These are phyloP conservation scores for Fusarium protoensiforme DNA, from an alignment of 2,329 filamentous ascomycete genomes.

Conservation along the genomic window DNA sequence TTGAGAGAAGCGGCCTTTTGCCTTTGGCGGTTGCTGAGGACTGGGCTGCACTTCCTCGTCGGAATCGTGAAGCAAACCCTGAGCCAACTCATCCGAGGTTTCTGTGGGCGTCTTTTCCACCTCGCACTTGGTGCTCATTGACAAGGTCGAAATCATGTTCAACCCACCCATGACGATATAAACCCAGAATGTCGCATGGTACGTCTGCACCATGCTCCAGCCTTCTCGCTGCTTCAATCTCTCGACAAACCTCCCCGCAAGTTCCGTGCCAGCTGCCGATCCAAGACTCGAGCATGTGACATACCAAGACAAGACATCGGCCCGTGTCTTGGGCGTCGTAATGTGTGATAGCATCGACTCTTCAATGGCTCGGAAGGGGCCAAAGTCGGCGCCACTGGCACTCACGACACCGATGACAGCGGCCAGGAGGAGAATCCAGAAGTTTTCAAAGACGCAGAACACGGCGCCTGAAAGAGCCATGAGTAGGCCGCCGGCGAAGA, in stretches of 20 bases:
- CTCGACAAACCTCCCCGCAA: constrained; percentile 63
- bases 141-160: constrained; percentile 58
- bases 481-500: constrained; percentile 62
- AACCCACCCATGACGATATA: constrained; percentile 66
- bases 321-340: constrained; percentile 62
- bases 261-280: constrained; percentile 63
- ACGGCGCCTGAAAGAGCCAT: constrained; percentile 67
- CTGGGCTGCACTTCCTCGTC: constrained; percentile 18
- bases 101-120: constrained; percentile 45
- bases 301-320: constrained; percentile 76
- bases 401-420: constrained; percentile 71
- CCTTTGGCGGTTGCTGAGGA: constrained; percentile 16
- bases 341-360: constrained; percentile 73
- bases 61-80: constrained; percentile 41
- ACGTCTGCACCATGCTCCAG: constrained; percentile 62
- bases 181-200: constrained; percentile 68
- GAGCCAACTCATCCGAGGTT: constrained; percentile 30
- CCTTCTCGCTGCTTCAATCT: constrained; percentile 56
- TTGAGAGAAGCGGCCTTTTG: constrained; percentile 56
- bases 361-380: constrained; percentile 74
- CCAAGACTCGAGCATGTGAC: constrained; percentile 67
- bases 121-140: constrained; percentile 64
- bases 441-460: constrained; percentile 66
- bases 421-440: constrained; percentile 67
- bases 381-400: constrained; percentile 73